Percentiles rank a stretch among this genome's conserved stretches.
Evolutionary conservation across 371 early-diverging fungal species (phyloP).

Genomic region (Batrachochytrium dendrobatidis): DNA sequence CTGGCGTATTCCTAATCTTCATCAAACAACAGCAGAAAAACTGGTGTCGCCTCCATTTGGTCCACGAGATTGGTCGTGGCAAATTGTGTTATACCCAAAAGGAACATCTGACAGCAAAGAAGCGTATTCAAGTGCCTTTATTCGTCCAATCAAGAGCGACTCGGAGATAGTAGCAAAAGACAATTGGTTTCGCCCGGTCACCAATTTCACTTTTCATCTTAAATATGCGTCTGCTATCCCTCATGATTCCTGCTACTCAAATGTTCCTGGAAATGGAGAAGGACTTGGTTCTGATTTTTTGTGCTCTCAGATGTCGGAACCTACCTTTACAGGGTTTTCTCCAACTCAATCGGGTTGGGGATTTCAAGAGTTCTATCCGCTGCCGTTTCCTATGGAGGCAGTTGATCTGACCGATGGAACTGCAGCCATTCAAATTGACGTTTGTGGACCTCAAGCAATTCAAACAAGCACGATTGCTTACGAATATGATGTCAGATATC

Average conservation of each 20-base stretch:
- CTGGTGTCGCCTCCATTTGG: constrained; percentile 39
- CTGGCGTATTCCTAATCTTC: constrained; percentile 18
- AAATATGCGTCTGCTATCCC: constrained; percentile 1
- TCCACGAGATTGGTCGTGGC: constrained; percentile 34
- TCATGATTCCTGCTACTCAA: neutral
- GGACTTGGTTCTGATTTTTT: constrained; percentile 10
- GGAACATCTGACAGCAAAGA: constrained; percentile 21
- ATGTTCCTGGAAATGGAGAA: constrained; percentile 3
- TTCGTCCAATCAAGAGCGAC: constrained; percentile 28
- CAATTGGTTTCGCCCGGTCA: constrained; percentile 28
- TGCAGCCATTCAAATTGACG: constrained; percentile 14
- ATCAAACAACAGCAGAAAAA: constrained; percentile 24
- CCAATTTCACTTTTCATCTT: constrained; percentile 20
- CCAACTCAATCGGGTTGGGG: constrained; percentile 20
- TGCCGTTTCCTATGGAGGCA: constrained; percentile 11
- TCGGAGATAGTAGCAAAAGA: constrained; percentile 20
- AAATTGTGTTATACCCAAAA: constrained; percentile 31
- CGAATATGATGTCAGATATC: constrained; percentile 11
- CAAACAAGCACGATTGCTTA: constrained; percentile 11
- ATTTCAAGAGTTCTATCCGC: constrained; percentile 6
- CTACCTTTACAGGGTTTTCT: constrained; percentile 24
- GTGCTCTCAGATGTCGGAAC: constrained; percentile 16
- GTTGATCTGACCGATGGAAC: constrained; percentile 9
- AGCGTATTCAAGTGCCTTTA: constrained; percentile 19
- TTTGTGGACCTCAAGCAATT: constrained; percentile 8